Evolutionary conservation across 495 filamentous ascomycete species (phyloP).

Genomic region (Talaromyces trachyspermus): DNA sequence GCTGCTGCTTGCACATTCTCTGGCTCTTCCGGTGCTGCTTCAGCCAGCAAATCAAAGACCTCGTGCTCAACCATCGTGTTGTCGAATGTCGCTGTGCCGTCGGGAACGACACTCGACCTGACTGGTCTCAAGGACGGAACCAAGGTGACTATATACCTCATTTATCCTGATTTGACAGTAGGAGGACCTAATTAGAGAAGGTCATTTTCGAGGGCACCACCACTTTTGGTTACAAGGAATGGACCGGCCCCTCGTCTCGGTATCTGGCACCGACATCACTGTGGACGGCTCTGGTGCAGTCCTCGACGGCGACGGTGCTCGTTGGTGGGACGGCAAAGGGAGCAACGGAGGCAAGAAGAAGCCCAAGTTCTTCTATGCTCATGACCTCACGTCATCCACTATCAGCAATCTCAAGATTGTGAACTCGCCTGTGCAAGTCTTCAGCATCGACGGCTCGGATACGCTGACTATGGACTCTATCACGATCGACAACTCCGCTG

Average conservation of each 20-base stretch:
- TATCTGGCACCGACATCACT: constrained; percentile 38
- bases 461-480: constrained; percentile 43
- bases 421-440: constrained; percentile 57
- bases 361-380: constrained; percentile 52
- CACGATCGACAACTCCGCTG: constrained; percentile 55
- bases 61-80: constrained; percentile 47
- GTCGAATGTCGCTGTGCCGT: constrained; percentile 41
- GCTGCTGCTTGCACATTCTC: constrained; percentile 40
- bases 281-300: constrained; percentile 31
- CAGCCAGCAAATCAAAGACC: constrained; percentile 35
- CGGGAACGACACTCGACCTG: constrained; percentile 46
- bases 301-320: constrained; percentile 39
- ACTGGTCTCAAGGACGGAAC: constrained; percentile 38
- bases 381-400: constrained; percentile 33
- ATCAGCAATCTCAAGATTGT: constrained; percentile 39
- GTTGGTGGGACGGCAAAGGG: constrained; percentile 48
- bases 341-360: constrained; percentile 50
- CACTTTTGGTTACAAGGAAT: constrained; percentile 47
- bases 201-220: constrained; percentile 46
- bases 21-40: constrained; percentile 31
- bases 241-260: constrained; percentile 43
- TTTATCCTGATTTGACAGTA: neutral
- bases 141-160: constrained; percentile 23
- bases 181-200: no score
- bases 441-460: constrained; percentile 47